Conservation (phyloP, 176 grass and related monocot species). For the Triticum urartu region DNA sequence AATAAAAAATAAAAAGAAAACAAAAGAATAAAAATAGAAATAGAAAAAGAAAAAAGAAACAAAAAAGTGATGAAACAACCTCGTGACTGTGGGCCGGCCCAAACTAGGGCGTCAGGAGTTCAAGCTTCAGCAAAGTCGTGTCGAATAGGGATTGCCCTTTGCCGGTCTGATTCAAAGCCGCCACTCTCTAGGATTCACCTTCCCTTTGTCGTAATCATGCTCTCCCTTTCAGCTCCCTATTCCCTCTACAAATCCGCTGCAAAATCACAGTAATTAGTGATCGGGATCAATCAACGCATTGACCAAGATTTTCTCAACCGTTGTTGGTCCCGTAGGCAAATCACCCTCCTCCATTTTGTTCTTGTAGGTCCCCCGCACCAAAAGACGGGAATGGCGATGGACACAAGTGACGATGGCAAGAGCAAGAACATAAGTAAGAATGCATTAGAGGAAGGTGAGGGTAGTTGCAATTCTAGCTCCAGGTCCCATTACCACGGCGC, state of each 20-base stretch:
- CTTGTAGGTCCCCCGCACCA: background rate
- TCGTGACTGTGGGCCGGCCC: no score
- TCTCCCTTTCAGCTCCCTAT: background rate
- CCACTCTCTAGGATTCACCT: background rate
- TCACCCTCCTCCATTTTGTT: no score
- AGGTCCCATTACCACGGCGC: background rate
- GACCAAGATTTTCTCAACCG: background rate
- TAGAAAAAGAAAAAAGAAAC: no score
- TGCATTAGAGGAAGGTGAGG: background rate
- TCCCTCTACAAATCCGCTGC: background rate
- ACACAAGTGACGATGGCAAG: background rate
- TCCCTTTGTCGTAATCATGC: background rate
- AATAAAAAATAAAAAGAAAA: no score
- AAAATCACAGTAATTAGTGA: background rate
- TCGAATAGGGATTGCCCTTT: no score
- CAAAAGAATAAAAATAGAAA: no score
- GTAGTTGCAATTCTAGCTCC: slow-evolving; percentile 1
- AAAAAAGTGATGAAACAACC: no score
- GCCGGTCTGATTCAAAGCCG: background rate
- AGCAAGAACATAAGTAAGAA: background rate
- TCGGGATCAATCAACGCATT: background rate
- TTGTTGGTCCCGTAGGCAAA: background rate
- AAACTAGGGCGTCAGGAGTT: no score
- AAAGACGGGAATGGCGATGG: background rate
- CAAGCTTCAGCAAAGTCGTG: no score